phyloP scores from a whole-genome alignment of 176 grass and related monocot genomes.

The maize (Zea mays) region DNA sequence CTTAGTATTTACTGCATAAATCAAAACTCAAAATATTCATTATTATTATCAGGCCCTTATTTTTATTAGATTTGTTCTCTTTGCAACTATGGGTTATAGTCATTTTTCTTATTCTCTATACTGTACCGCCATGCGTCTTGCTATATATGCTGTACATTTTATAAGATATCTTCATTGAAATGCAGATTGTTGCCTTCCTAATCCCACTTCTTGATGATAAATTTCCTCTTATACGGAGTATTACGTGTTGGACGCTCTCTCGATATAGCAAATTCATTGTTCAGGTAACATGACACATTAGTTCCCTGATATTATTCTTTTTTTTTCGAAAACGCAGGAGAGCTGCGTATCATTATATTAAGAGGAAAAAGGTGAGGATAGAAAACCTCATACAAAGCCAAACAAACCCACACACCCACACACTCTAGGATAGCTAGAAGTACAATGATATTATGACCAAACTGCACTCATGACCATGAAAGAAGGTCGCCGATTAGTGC shows the following conservation, averaged over 20 bases:
- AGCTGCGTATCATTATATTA: too few species aligned
- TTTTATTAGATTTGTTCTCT: not conserved
- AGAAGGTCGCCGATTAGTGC: too few species aligned
- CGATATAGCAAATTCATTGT: conserved; percentile 98
- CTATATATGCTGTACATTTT: conserved; percentile 17
- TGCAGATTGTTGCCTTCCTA: conserved; percentile 89
- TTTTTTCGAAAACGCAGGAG: too few species aligned
- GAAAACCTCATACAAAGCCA: too few species aligned
- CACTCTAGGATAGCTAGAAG: too few species aligned
- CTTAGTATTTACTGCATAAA: not conserved
- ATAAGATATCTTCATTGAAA: conserved; percentile 29
- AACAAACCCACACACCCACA: too few species aligned
- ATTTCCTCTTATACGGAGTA: conserved; percentile 98
- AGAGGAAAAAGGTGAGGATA: too few species aligned
- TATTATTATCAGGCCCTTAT: conserved; percentile 8
- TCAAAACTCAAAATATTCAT: not conserved
- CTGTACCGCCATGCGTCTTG: not conserved
- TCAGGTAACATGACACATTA: conserved; percentile 59
- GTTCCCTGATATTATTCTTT: conserved; percentile 26
- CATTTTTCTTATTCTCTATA: not conserved
- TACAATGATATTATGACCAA: too few species aligned
- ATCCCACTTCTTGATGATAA: conserved; percentile 96
- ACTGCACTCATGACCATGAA: too few species aligned
- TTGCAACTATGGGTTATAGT: not conserved
- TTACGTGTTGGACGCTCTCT: conserved; percentile 97